Percentiles rank a stretch among this genome's conserved stretches.
Conservation (phyloP, 257 asterid genomes). For the Leonotis leonurus region DNA sequence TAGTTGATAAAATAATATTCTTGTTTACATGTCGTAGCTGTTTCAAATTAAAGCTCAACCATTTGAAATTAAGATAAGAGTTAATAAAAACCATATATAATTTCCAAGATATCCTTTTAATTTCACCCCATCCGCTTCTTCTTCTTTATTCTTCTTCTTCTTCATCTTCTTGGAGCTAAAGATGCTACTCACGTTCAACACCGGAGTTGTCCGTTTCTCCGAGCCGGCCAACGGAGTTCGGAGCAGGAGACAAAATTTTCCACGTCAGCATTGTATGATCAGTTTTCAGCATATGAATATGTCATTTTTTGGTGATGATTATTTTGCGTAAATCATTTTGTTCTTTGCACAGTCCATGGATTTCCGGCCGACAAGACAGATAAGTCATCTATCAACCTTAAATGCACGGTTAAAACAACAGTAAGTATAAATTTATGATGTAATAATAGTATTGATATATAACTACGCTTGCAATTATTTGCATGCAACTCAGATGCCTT, state of each 20-base stretch:
- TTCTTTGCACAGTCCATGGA: neutral
- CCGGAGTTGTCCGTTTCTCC: neutral
- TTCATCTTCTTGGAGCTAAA: too few species aligned
- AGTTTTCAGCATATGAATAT: neutral
- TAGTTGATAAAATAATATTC: too few species aligned
- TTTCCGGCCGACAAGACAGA: neutral
- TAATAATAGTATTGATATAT: too few species aligned
- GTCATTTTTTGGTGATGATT: neutral
- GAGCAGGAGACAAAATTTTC: neutral
- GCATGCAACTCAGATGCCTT: neutral
- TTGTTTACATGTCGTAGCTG: too few species aligned
- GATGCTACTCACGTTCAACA: neutral
- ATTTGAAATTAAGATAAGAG: too few species aligned
- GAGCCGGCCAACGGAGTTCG: neutral
- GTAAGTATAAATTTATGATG: constrained; percentile 8
- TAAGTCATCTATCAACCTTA: neutral
- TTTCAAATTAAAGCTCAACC: too few species aligned
- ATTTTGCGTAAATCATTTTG: neutral
- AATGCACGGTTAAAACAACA: constrained; percentile 2
- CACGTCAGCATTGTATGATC: neutral
- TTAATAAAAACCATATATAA: too few species aligned
- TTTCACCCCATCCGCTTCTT: too few species aligned
- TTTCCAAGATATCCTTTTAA: too few species aligned
- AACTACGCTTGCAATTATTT: too few species aligned
- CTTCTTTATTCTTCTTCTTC: too few species aligned